phyloP scores from a whole-genome alignment of 192 early-diverging fungal species.

The Spizellomyces sp. region DNA sequence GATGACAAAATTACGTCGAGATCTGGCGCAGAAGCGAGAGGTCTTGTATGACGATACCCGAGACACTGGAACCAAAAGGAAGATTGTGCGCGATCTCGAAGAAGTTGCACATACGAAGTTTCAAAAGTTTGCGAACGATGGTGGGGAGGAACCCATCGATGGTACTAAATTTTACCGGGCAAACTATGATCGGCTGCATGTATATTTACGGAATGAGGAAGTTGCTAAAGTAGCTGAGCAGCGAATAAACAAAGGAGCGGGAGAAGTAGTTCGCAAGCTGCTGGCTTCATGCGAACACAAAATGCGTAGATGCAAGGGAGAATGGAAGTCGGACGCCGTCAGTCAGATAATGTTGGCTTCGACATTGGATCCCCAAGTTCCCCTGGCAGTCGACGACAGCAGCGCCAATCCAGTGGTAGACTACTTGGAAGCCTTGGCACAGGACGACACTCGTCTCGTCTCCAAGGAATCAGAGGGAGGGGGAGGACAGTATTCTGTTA shows the following conservation, averaged over 20 bases:
- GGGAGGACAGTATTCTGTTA: slow-evolving; percentile 41
- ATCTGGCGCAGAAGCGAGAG: slow-evolving; percentile 23
- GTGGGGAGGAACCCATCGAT: neutral
- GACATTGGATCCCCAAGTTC: slow-evolving; percentile 1
- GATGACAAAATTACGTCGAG: slow-evolving; percentile 40
- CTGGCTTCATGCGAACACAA: slow-evolving; percentile 21
- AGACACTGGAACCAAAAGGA: slow-evolving; percentile 36
- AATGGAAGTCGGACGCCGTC: slow-evolving; percentile 22
- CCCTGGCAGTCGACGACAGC: slow-evolving; percentile 20
- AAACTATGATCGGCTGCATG: slow-evolving; percentile 34
- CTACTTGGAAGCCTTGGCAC: slow-evolving; percentile 40
- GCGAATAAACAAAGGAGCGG: slow-evolving; percentile 36
- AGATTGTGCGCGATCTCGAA: slow-evolving; percentile 37
- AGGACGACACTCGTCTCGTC: slow-evolving; percentile 38
- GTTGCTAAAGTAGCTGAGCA: slow-evolving; percentile 27
- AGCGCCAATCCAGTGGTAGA: slow-evolving; percentile 26
- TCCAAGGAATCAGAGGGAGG: slow-evolving; percentile 42
- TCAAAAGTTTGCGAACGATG: slow-evolving; percentile 1
- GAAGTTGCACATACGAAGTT: slow-evolving; percentile 32
- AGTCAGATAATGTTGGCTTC: slow-evolving; percentile 25
- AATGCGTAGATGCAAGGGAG: slow-evolving; percentile 37
- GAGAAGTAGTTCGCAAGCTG: slow-evolving; percentile 36
- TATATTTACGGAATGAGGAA: slow-evolving; percentile 33
- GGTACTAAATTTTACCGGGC: slow-evolving; percentile 27
- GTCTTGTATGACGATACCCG: slow-evolving; percentile 35